Evolutionary conservation across 192 early-diverging fungal genomes (phyloP).

Genomic region (Coemansia sp.): DNA sequence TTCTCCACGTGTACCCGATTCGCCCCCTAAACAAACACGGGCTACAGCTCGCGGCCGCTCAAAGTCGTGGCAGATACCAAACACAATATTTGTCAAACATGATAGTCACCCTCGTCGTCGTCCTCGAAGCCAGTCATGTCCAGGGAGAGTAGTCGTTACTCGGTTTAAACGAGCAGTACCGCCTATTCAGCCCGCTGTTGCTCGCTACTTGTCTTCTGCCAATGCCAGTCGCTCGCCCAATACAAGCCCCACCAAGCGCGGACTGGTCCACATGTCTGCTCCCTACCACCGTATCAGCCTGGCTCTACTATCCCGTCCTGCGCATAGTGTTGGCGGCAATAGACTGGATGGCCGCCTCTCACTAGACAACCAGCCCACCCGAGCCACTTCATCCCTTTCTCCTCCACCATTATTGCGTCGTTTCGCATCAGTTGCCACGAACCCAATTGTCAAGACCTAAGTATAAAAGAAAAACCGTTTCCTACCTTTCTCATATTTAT

Average conservation of each 20-base stretch:
- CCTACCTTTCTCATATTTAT: too few relatives aligned
- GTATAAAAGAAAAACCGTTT: too few relatives aligned
- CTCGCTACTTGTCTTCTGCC: slow-evolving; percentile 28
- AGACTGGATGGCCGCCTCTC: slow-evolving; percentile 6
- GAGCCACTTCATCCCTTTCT: too few relatives aligned
- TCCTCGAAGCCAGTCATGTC: slow-evolving; percentile 24
- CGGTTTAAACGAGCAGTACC: slow-evolving; percentile 6
- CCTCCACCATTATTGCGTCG: not conserved
- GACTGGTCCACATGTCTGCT: slow-evolving; percentile 3
- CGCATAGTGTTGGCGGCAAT: not conserved
- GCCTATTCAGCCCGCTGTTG: slow-evolving; percentile 27
- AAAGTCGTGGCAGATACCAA: slow-evolving; percentile 3
- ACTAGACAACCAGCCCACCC: too few relatives aligned
- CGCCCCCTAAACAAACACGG: not conserved
- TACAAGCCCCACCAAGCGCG: not conserved
- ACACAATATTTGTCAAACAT: not conserved
- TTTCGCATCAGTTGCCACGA: not conserved
- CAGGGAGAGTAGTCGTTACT: slow-evolving; percentile 9
- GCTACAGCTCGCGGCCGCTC: not conserved
- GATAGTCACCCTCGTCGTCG: not conserved
- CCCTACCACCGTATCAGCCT: slow-evolving; percentile 38
- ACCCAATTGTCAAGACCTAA: not conserved
- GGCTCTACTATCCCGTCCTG: slow-evolving; percentile 20
- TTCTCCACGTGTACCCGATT: not conserved
- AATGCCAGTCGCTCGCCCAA: slow-evolving; percentile 11